These are phyloP conservation scores for Trebouxia sp. DNA, from an alignment of 139 green algal species.

Conservation along the genomic window DNA sequence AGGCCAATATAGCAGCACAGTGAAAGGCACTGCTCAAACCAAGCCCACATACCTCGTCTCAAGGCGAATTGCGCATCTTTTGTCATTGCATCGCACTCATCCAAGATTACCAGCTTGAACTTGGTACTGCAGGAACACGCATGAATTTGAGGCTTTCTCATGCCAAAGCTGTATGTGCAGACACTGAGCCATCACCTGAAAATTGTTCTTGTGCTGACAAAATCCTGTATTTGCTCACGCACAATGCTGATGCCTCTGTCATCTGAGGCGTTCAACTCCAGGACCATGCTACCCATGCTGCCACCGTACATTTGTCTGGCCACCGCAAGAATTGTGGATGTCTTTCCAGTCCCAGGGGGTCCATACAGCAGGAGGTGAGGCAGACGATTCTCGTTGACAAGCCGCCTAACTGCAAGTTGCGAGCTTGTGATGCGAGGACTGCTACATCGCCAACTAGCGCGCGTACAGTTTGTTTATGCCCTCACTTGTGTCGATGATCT, in stretches of 20 bases:
- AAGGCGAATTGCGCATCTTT: conserved; percentile 97
- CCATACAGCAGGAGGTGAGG: conserved; percentile 98
- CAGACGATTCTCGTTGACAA: conserved; percentile 83
- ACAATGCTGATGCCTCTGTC: conserved; percentile 95
- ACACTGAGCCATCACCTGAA: conserved; percentile 74
- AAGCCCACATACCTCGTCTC: conserved; percentile 70
- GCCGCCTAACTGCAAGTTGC: conserved; percentile 79
- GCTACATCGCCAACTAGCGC: no score
- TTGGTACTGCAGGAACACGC: conserved; percentile 62
- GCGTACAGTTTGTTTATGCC: not conserved
- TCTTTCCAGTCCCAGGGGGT: conserved; percentile 98
- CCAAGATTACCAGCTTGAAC: conserved; percentile 97
- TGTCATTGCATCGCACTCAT: conserved; percentile 99
- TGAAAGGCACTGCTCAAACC: no score
- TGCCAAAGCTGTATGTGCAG: not conserved
- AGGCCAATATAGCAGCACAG: not conserved
- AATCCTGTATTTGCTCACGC: conserved; percentile 95
- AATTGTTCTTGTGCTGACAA: conserved; percentile 90
- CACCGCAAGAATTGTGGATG: conserved; percentile 92
- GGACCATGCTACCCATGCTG: conserved; percentile 74
- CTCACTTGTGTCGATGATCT: conserved; percentile 97
- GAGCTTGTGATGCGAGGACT: no score
- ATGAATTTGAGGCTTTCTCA: not conserved
- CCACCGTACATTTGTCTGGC: conserved; percentile 91
- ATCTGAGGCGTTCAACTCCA: conserved; percentile 98